Evolutionary conservation across 225 moss, liverwort and hornwort genomes (phyloP), one percentile per base, ranked within the genome.

Genomic region (Climacium dendroides): DNA sequence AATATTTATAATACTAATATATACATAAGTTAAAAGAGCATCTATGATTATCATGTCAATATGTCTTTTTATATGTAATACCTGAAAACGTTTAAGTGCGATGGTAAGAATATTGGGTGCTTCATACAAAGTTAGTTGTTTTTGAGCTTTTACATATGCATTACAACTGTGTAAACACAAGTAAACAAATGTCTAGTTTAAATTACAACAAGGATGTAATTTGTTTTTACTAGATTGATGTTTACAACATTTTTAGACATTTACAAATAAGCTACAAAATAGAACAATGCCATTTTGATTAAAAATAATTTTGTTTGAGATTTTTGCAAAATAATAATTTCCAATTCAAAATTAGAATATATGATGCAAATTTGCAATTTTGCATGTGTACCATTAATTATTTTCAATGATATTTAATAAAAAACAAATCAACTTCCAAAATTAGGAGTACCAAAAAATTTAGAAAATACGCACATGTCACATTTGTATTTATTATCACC

Each of bases 401-500:
- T 10, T 37, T 60, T 52, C 11, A 22, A 76, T 76, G 3, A 24
- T 13, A 37, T 17, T 48, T 7, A 6, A 7, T 26, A 0, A 18
- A 29, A 14, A 43, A 4, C 4, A 5, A 30, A 54, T 53, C 0
- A 35, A 37, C 19, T 20, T 20, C 4, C 4, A 34, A 63, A 72
- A 55, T 43, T 19, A 37, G 9, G 2, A 83, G 20, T 22, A 58
- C 17, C 29, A 50, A 86, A 48, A 22, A 34, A 5, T 7, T 58
- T 8, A 0, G 8, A 37, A 67, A 59, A 67, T 59, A 93, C 91
- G 70, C 13, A 98, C 99, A 91, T 67, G 83, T 99, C 99, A 89
- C 99, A 99, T 79, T 99, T 94, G 87, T 99, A 99, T 76, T 99
- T 99, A 83, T 99, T 99, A 65, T 99, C 97, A 85, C 99, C 99